Conservation (phyloP, 2,329 filamentous ascomycete genomes). For the Scedosporium aurantiacum region DNA sequence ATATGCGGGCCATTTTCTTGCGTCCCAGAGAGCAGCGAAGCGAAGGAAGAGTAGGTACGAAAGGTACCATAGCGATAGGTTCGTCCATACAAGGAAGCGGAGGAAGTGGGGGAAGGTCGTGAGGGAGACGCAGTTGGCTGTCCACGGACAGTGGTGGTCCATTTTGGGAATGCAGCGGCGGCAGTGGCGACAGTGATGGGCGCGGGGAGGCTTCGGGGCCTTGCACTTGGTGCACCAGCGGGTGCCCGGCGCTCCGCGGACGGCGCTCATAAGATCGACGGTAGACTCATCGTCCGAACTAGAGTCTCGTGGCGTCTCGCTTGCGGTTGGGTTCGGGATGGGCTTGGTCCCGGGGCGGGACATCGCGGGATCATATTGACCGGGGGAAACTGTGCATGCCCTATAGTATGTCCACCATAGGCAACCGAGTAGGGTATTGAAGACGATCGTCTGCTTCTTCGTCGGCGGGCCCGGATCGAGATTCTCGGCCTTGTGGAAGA, state of each 20-base stretch:
- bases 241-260: conserved; percentile 9
- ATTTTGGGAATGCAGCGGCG: conserved; percentile 65
- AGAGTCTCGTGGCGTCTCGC: conserved; percentile 10
- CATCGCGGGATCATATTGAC: conserved; percentile 32
- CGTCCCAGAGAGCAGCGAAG: conserved; percentile 48
- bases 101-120: conserved; percentile 74
- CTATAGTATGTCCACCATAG: conserved; percentile 61
- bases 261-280: neutral
- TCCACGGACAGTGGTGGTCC: conserved; percentile 86
- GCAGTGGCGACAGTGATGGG: conserved; percentile 75
- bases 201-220: conserved; percentile 61
- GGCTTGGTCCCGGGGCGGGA: conserved; percentile 19
- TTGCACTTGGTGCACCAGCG: conserved; percentile 70
- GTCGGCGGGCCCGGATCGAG: conserved; percentile 51
- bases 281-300: conserved; percentile 15
- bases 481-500: conserved; percentile 48
- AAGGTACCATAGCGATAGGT: conserved; percentile 52
- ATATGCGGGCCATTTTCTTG: conserved; percentile 60
- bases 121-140: conserved; percentile 70
- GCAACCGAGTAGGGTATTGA: conserved; percentile 54
- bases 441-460: conserved; percentile 42
- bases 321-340: neutral
- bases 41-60: conserved; percentile 49
- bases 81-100: conserved; percentile 64
- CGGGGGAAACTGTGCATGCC: conserved; percentile 46